A percentile compares a stretch with the other conserved stretches of the same genome.
Evolutionary conservation across 371 early-diverging fungal species (phyloP).

Genomic region (Mycotypha africana): DNA sequence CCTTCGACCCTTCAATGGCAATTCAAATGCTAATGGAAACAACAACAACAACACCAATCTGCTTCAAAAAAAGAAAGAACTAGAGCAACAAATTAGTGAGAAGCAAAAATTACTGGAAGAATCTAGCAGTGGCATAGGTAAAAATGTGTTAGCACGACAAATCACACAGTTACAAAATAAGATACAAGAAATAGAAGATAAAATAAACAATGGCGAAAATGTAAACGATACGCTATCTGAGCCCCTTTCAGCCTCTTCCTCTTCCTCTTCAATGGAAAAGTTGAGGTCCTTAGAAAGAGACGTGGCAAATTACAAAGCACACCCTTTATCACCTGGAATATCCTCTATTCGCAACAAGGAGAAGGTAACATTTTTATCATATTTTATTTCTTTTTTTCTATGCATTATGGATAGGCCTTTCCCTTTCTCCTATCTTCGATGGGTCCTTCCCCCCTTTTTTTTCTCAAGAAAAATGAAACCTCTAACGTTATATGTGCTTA

Average conservation of each 20-base stretch:
- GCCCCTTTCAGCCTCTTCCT: too few relatives aligned
- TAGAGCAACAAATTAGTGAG: slow-evolving; percentile 38
- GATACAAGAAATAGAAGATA: slow-evolving; percentile 28
- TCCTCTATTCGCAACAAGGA: slow-evolving; percentile 24
- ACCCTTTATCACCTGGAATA: slow-evolving; percentile 19
- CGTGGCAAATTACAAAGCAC: slow-evolving; percentile 16
- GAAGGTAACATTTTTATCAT: slow-evolving; percentile 22
- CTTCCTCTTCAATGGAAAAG: slow-evolving; percentile 21
- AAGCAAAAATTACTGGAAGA: slow-evolving; percentile 38
- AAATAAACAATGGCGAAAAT: slow-evolving; percentile 9
- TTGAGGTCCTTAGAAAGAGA: slow-evolving; percentile 37
- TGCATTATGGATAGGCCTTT: background rate
- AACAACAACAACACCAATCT: too few relatives aligned
- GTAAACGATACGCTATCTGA: too few relatives aligned
- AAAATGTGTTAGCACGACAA: slow-evolving; percentile 41
- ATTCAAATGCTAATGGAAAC: too few relatives aligned
- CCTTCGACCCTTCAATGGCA: slow-evolving; percentile 8
- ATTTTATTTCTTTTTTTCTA: slow-evolving; percentile 3
- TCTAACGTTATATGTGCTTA: too few relatives aligned
- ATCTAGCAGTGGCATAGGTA: slow-evolving; percentile 39
- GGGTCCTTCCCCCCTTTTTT: too few relatives aligned
- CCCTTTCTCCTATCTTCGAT: too few relatives aligned
- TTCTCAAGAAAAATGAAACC: too few relatives aligned
- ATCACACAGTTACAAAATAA: slow-evolving; percentile 34
- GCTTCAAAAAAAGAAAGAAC: slow-evolving; percentile 24